Base-by-base conservation (phyloP, 2,329 filamentous ascomycete species). In the Pseudogymnoascus sp. region DNA sequence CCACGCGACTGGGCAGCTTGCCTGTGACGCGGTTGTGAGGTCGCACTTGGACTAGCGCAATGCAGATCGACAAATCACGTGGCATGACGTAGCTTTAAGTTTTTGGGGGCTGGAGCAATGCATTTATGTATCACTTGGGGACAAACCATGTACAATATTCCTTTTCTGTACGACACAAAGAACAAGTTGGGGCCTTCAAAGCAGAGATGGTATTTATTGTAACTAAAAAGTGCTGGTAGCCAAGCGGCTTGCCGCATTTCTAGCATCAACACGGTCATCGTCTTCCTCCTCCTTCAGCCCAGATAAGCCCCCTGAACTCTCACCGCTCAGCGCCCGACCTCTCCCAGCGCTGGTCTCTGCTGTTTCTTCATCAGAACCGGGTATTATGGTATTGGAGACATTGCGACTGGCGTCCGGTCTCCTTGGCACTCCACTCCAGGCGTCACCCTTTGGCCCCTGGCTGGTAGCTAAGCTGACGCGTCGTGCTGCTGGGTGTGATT, bases 401-500 rank as follows among this genome's bases (percentile, higher is more conserved):
- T 87, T 92, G 68, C 91, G 82, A 70, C 83, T 88, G n/a, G 86
- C 87, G 68, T 96, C 90, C 30, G 87, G 67, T 50, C 69, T 85
- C 64, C 94, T 83, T 35, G 92, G 90, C 28, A 97, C 91, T 62
- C 94, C 94, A 69, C 91, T 96, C 94, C 94, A 99, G 14, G 94
- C 88, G 74, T 99, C 94, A n/a, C 94, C 94, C 77, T 96, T 96
- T 58, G 94, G 93, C 0, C 94, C 94, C 75, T 99, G 94, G 69
- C 89, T 94, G 54, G 90, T 89, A 14, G 90, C 89, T 66, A 97
- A 76, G 73, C 85, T 93, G 25, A 87, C 76, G 64, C 93, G 85
- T 60, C 94, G 84, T 30, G 77, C 76, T 63, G 78, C 74, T 2
- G 94, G 93, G 72, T 96, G 91, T 14, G 89, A 79, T 75, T 99